Conservation (phyloP, 108 stramenopile genomes). For the Nannochloropsis oceanica region DNA sequence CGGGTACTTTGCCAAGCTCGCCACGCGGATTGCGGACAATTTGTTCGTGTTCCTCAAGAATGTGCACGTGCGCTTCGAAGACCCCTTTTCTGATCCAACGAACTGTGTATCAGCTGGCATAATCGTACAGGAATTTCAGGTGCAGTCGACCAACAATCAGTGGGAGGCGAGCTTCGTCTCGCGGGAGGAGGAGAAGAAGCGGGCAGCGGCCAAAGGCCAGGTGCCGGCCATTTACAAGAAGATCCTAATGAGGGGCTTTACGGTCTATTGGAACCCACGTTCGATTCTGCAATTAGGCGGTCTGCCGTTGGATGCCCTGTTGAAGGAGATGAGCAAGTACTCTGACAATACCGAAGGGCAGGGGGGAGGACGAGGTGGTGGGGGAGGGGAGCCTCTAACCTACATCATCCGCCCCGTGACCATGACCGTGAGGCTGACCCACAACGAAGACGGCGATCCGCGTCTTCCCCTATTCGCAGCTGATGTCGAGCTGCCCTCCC, state of each 20-base stretch:
- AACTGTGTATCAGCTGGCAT: not conserved
- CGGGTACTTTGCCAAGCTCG: slow-evolving; percentile 20
- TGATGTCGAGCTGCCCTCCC: not conserved
- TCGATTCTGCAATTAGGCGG: not conserved
- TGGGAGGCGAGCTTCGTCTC: not conserved
- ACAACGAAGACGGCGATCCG: not conserved
- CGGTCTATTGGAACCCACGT: not conserved
- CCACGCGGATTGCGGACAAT: slow-evolving; percentile 30
- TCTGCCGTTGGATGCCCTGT: not conserved
- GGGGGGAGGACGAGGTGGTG: not conserved
- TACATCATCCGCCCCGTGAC: not conserved
- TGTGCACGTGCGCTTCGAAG: slow-evolving; percentile 16
- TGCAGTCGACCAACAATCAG: not conserved
- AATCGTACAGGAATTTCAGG: not conserved
- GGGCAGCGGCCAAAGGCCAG: not conserved
- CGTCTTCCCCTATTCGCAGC: not conserved
- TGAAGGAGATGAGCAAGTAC: not conserved
- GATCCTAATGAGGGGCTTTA: not conserved
- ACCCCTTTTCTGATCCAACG: not conserved
- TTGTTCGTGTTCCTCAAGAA: slow-evolving; percentile 18
- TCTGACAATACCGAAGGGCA: not conserved
- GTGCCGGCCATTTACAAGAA: not conserved
- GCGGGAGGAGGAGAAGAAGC: not conserved
- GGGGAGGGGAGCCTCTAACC: not conserved
- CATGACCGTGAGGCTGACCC: not conserved